phyloP scores from a whole-genome alignment of 2,329 filamentous ascomycete genomes.

The Stagonosporopsis vannaccii region DNA sequence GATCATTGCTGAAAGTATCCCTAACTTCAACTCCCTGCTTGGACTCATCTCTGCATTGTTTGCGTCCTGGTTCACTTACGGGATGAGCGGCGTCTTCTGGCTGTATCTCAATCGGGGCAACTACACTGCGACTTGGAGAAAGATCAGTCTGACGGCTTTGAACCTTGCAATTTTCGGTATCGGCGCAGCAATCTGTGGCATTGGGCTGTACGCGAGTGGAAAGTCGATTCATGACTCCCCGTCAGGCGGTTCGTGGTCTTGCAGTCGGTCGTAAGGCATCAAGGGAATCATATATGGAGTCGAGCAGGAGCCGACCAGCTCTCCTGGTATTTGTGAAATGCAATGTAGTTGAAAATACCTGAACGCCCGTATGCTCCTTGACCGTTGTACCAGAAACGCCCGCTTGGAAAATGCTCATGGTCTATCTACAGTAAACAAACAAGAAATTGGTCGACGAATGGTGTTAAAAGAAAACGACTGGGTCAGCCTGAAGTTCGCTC shows the following conservation, averaged over 20 bases:
- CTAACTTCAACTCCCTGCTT: conserved; percentile 70
- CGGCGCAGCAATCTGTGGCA: conserved; percentile 30
- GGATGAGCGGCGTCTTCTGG: conserved; percentile 55
- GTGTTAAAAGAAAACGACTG: conserved; percentile 45
- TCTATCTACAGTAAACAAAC: conserved; percentile 10
- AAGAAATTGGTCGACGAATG: background rate
- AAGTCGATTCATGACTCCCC: conserved; percentile 33
- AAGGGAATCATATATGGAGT: background rate
- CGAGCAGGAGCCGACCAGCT: background rate
- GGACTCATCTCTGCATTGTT: conserved; percentile 66
- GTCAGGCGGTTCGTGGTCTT: conserved; percentile 30
- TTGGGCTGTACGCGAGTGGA: conserved; percentile 33
- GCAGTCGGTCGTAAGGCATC: conserved; percentile 13
- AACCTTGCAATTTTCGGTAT: conserved; percentile 52
- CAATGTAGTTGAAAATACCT: background rate
- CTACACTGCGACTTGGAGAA: conserved; percentile 50
- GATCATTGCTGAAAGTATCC: conserved; percentile 72
- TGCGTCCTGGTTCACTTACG: conserved; percentile 69
- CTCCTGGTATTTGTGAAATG: background rate
- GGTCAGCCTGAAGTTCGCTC: conserved; percentile 48
- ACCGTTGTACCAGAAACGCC: conserved; percentile 5
- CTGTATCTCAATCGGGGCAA: conserved; percentile 55
- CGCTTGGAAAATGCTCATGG: conserved; percentile 13
- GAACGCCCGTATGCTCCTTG: background rate
- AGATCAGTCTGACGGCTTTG: conserved; percentile 54